Base-by-base conservation (phyloP, 1,139 yeast species). In the Yamadazyma pseudoaaseri region DNA sequence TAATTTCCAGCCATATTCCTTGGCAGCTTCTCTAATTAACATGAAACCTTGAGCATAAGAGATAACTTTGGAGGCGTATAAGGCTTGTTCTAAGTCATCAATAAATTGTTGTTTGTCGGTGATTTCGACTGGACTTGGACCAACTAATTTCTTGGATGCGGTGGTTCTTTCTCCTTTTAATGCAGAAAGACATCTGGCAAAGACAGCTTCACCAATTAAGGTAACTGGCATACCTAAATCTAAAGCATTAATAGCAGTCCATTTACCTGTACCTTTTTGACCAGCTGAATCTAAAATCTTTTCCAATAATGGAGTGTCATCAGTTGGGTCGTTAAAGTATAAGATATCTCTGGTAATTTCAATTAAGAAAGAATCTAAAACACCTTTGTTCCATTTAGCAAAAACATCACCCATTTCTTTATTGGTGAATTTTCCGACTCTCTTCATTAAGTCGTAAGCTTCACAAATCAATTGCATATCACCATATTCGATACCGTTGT, bases 211-310 rank as follows among this genome's bases (percentile, higher is more conserved):
- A 67, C 97, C 97, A 57, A 92, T 92, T 62, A 92, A 79, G 47
- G 98, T 89, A 57, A 92, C 96, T 51, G 98, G 98, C 83, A 86
- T 86, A 68, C 97, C 98, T 57, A 92, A 78, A 69, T 92, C 98
- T 57, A 92, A 77, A 45, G 98, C 97, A 64, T 89, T 89, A 65
- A 90, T 86, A 48, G 97, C 97, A 52, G 97, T 92, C 98, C 98
- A 92, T 77, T 92, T 92, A 74, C 98, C 98, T 51, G 98, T 92
- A 79, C 98, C 98, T 79, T 92, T 92, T 76, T 92, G 98, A 56
- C 98, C 98, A 52, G 98, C 98, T 54, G 86, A 65, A 68, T 92
- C 98, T 68, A 89, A 73, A 61, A 92, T 90, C 79, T 92, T 92
- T 74, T 92, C 97, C 49, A 92, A 94, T 53, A 92, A 73, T 56